A percentile compares a stretch with the other conserved stretches of the same genome.
Conservation (phyloP, 192 early-diverging fungal genomes). For the Mortierella hygrophila region DNA sequence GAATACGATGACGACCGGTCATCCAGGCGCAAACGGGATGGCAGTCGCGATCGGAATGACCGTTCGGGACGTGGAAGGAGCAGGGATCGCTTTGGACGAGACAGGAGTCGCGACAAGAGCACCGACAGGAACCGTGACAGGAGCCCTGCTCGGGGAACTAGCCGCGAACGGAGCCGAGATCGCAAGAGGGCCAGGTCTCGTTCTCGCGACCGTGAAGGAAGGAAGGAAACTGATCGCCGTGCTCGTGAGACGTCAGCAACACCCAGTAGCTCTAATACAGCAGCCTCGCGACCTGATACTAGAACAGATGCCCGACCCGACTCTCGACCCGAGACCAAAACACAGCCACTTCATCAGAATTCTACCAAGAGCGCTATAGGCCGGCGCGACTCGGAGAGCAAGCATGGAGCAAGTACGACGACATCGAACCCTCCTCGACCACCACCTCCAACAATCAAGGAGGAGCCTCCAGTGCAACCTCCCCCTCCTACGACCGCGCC, state of each 20-base stretch:
- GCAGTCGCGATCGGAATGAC: constrained; percentile 41
- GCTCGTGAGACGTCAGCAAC: constrained; percentile 25
- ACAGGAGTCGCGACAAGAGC: constrained; percentile 38
- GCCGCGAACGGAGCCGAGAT: constrained; percentile 33
- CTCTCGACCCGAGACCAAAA: constrained; percentile 13
- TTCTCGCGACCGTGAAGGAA: constrained; percentile 32
- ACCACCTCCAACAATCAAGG: constrained; percentile 37
- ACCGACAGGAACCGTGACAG: constrained; percentile 23
- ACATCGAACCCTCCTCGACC: constrained; percentile 13
- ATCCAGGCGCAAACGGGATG: constrained; percentile 30
- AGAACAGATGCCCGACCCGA: constrained; percentile 2
- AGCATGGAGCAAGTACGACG: constrained; percentile 1
- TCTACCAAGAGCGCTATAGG: constrained; percentile 5
- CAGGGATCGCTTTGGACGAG: constrained; percentile 43
- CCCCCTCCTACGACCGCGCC: constrained; percentile 4
- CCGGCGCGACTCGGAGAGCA: constrained; percentile 33
- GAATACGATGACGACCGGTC: constrained; percentile 50
- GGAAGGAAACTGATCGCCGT: constrained; percentile 41
- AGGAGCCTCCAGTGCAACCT: constrained; percentile 19
- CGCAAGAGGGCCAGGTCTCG: constrained; percentile 35
- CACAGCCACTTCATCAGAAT: constrained; percentile 9
- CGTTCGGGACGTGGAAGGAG: constrained; percentile 39
- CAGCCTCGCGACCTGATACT: not conserved
- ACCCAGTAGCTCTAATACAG: not conserved
- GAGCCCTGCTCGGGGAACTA: constrained; percentile 21